These are phyloP conservation scores for Cutaneotrichosporon daszewskae DNA, from an alignment of 1,284 basidiomycete species.

Conservation along the genomic window DNA sequence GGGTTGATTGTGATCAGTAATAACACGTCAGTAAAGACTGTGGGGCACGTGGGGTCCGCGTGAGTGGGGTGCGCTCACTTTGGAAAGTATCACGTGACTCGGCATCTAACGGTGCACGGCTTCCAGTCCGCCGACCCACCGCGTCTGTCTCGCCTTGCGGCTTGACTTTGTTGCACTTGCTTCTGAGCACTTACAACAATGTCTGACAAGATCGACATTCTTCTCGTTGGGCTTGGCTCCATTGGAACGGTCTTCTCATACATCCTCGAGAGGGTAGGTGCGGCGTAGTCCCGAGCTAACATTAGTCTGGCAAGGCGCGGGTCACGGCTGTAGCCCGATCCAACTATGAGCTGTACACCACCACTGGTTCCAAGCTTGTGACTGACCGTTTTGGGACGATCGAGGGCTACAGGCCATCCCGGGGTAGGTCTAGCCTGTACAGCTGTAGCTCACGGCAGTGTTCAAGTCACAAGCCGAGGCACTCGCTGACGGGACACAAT, in stretches of 20 bases:
- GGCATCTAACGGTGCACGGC: no score
- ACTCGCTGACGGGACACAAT: slow-evolving; percentile 52
- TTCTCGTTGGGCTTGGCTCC: slow-evolving; percentile 52
- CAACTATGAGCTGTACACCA: slow-evolving; percentile 59
- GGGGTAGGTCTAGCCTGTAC: slow-evolving; percentile 46
- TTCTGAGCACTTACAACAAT: no score
- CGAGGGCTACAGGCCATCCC: slow-evolving; percentile 58
- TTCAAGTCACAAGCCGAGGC: slow-evolving; percentile 58
- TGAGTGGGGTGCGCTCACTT: background rate
- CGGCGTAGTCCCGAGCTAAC: background rate
- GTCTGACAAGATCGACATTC: slow-evolving; percentile 30
- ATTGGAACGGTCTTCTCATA: slow-evolving; percentile 56
- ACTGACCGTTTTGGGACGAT: slow-evolving; percentile 60
- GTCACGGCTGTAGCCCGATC: slow-evolving; percentile 69
- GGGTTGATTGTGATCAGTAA: no score
- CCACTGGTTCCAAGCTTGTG: slow-evolving; percentile 53
- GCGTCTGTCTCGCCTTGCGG: no score
- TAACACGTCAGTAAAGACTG: no score
- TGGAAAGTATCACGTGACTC: no score
- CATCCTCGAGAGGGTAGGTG: slow-evolving; percentile 53
- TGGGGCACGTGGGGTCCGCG: no score
- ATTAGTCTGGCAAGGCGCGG: slow-evolving; percentile 54
- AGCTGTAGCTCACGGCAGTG: slow-evolving; percentile 47
- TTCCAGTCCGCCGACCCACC: no score
- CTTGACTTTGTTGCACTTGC: no score